Evolutionary conservation across 2,329 filamentous ascomycete species (phyloP), one percentile per base, ranked within the genome.

Genomic region (Ceratocystis alfenasii): DNA sequence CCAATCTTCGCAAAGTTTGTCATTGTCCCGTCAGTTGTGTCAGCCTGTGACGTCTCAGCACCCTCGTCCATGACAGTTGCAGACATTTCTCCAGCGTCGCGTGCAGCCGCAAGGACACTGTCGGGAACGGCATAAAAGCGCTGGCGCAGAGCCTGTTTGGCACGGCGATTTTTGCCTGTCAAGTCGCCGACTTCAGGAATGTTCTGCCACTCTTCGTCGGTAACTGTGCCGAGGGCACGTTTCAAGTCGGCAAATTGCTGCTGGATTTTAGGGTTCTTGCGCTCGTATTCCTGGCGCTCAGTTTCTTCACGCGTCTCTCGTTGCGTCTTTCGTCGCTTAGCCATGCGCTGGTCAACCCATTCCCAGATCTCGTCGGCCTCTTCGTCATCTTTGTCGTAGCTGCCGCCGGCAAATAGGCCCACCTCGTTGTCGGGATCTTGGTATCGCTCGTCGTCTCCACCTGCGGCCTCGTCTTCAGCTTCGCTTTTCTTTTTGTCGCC

Each of bases 1-100:
- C 95, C 94, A 69, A 99, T 97, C 75, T 96, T 89, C 57, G 93
- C 93, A 74, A 99, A 99, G 74, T 99, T 96, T 10, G 93, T 99
- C 84, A 96, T 94, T 1, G 91, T 95, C 1, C 93, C 92, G 72
- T 96, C 91, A 67, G 86, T 82, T 33, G 75, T 76, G 61, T 80
- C 77, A 36, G 70, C 68, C 17, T 28, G 60, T 46, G 64, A 53
- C 30, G 69, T 70, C 2, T 74, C 71, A 1, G 73, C 71, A 22
- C 75, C 78, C 68, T 96, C 92, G 46, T 95, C 90, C 57, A 86
- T 82, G n/a, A 99, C 86, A 0, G 90, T 95, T 1, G 91, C 94
- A 61, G 91, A 88, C 69, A 97, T 83, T 73, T 96, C 89, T 3
- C 84, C 82, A 1, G 88, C 83, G 70, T 90, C 89, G 71, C 89